Evolutionary conservation across 2,329 filamentous ascomycete genomes (phyloP).

Genomic region (Alternaria alternata): DNA sequence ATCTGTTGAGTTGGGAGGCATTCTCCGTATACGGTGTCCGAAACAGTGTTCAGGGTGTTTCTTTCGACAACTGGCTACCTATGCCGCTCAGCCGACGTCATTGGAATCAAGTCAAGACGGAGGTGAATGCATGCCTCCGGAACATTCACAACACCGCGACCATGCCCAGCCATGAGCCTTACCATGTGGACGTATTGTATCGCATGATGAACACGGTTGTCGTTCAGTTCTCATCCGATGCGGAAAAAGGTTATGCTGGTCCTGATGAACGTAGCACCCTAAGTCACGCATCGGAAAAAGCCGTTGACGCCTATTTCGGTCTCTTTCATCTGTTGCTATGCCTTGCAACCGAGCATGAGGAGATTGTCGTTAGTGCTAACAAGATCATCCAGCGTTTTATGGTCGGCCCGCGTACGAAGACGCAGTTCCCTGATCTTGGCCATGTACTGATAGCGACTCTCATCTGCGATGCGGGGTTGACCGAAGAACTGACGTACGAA

Average conservation of each 20-base stretch:
- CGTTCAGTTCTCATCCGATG: slow-evolving; percentile 56
- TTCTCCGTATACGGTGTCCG: slow-evolving; percentile 50
- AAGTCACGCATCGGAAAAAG: slow-evolving; percentile 61
- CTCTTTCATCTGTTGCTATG: slow-evolving; percentile 62
- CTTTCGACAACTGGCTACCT: slow-evolving; percentile 57
- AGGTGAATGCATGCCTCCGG: slow-evolving; percentile 36
- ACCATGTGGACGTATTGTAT: slow-evolving; percentile 51
- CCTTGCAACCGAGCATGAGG: slow-evolving; percentile 50
- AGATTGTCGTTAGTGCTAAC: slow-evolving; percentile 58
- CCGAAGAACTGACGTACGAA: slow-evolving; percentile 49
- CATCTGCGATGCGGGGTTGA: slow-evolving; percentile 56
- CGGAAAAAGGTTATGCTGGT: slow-evolving; percentile 20
- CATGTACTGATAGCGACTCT: slow-evolving; percentile 59
- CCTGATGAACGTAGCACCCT: slow-evolving; percentile 51
- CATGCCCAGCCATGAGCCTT: slow-evolving; percentile 24
- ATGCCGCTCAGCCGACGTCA: slow-evolving; percentile 58
- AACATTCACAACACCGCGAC: slow-evolving; percentile 37
- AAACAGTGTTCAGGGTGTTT: slow-evolving; percentile 54
- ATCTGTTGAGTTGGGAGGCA: slow-evolving; percentile 57
- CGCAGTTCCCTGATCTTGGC: slow-evolving; percentile 58
- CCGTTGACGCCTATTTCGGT: slow-evolving; percentile 62
- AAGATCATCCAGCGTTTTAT: slow-evolving; percentile 51
- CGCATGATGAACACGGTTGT: slow-evolving; percentile 62
- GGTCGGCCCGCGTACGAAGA: slow-evolving; percentile 52
- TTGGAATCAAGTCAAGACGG: slow-evolving; percentile 51